These are phyloP conservation scores for Cornus suecica DNA, from an alignment of 148 eudicot genomes.

Conservation along the genomic window DNA sequence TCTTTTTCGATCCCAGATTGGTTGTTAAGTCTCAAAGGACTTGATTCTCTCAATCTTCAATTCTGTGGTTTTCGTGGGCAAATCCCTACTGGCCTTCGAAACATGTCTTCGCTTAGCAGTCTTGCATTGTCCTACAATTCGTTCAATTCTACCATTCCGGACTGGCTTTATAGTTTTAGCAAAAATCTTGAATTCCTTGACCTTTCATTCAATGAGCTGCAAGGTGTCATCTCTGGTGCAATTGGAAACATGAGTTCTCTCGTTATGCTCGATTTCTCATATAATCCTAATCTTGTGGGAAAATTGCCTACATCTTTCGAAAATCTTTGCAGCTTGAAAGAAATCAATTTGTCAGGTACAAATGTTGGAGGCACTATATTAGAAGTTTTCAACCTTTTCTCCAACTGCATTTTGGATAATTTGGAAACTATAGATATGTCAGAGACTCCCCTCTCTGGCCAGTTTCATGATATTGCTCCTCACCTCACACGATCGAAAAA, in stretches of 20 bases:
- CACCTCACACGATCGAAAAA: neutral
- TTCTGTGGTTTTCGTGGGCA: neutral
- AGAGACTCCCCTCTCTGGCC: neutral
- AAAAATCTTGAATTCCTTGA: neutral
- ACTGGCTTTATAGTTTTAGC: slow-evolving; percentile 12
- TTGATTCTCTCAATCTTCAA: neutral
- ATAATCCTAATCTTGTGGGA: slow-evolving; percentile 7
- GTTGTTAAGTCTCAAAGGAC: neutral
- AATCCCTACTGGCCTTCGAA: neutral
- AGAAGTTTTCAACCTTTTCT: slow-evolving; percentile 4
- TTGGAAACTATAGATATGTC: neutral
- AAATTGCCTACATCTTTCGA: neutral
- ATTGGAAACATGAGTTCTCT: neutral
- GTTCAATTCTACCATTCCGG: slow-evolving; percentile 17
- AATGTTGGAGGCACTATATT: slow-evolving; percentile 3
- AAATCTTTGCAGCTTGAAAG: neutral
- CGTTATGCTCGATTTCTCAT: neutral
- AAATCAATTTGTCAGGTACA: neutral
- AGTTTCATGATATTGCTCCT: neutral
- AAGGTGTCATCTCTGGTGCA: neutral
- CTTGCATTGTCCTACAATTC: neutral
- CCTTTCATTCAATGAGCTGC: neutral
- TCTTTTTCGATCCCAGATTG: neutral
- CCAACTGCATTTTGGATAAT: neutral
- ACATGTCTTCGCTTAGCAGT: neutral